A percentile compares a stretch with the other conserved stretches of the same genome.
Evolutionary conservation across 345 rosid species (phyloP).

Genomic region (Lepidium didymum): DNA sequence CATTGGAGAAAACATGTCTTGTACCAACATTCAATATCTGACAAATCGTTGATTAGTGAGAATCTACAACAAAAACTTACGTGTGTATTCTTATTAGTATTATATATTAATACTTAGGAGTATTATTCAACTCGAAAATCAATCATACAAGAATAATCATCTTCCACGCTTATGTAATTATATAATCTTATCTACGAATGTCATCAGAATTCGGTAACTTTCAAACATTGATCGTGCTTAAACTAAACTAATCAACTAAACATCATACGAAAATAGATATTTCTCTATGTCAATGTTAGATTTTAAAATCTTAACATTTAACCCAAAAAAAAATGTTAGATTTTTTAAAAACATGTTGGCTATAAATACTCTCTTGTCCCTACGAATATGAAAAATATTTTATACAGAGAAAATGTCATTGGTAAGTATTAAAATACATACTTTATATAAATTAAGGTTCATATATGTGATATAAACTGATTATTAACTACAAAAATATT

Average conservation of each 20-base stretch:
- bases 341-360: not conserved
- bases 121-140: not conserved
- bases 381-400: not conserved
- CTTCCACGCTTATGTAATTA: not conserved
- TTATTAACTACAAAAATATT: too few species aligned
- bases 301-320: too few species aligned
- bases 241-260: slow-evolving; percentile 5
- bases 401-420: not conserved
- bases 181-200: not conserved
- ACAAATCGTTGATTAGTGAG: slow-evolving; percentile 4
- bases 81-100: not conserved
- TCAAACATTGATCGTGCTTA: not conserved
- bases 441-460: too few species aligned
- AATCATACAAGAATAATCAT: not conserved
- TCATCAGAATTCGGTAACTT: not conserved
- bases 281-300: not conserved
- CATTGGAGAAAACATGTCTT: slow-evolving; percentile 18
- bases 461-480: too few species aligned
- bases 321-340: too few species aligned
- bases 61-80: not conserved
- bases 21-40: not conserved
- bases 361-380: not conserved
- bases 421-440: too few species aligned
- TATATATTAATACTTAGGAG: not conserved
- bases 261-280: not conserved